Base-by-base conservation (phyloP, 768 basidiomycete species). In the Tylopilus plumbeoviolaceoides region DNA sequence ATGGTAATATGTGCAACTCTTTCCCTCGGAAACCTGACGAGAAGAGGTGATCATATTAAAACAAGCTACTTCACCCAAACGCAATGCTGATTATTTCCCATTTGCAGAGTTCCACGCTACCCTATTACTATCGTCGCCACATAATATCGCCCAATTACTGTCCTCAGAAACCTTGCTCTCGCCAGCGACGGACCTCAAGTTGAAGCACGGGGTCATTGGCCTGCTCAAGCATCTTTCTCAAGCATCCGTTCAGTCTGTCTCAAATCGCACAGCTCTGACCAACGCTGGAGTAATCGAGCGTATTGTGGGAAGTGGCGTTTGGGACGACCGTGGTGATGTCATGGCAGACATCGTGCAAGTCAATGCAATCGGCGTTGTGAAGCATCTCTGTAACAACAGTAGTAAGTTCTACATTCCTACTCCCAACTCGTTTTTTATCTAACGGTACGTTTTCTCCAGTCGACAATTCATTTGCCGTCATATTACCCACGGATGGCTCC, bases 151-250 rank as follows among this genome's bases (percentile, higher is more conserved):
- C 15, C 74, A 79, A 8, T 62, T 87, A 14, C 70, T 91, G 43
- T 73, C 79, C 8, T 86, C 86, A 6, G 67, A 68, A 17, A 70
- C 72, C 50, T 69, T 85, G n/a, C 75, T 91, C 38, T 75, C 76
- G 11, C 72, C 76, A 15, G 65, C 70, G 36, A 76, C 78, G 9
- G 87, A 91, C 63, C 76, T 91, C 65, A 90, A 93, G 67, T 75
- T 95, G 55, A 91, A 95, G 67, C 94, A 98, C 62, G 92, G 90
- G 15, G 81, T 90, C 51, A 75, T 95, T 23, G 91, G 91, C 25
- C 73, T 98, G 35, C 75, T 98, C 39, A 90, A 92, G 66, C 89
- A 98, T 65, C 75, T 99, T 2, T 83, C 91, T 3, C 87, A 87
- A 64, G 76, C 84, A 35, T 75, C 80, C 20, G 69, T 76, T n/a